phyloP scores from a whole-genome alignment of 208 protist genomes.

The Trypanosomatidae sp. region DNA sequence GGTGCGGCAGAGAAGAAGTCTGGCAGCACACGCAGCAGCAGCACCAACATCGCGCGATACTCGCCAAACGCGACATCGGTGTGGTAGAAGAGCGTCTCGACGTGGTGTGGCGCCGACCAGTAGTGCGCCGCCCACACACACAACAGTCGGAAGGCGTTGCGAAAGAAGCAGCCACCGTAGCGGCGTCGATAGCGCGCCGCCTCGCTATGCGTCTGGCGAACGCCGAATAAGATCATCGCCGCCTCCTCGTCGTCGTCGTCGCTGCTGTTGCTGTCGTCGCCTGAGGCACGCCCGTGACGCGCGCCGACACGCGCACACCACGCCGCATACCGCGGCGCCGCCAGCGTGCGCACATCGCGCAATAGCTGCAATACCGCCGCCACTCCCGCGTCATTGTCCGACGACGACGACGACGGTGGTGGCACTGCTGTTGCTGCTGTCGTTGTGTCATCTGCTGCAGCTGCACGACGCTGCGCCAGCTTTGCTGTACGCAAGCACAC shows the following conservation, averaged over 20 bases:
- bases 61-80: conserved; percentile 69
- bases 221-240: conserved; percentile 17
- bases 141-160: conserved; percentile 72
- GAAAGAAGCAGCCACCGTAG: conserved; percentile 65
- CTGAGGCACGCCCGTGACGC: conserved; percentile 7
- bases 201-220: conserved; percentile 32
- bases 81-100: conserved; percentile 73
- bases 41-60: conserved; percentile 45
- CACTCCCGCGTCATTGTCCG: conserved; percentile 3
- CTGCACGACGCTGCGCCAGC: background rate
- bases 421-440: no score
- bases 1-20: no score
- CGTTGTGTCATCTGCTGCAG: no score
- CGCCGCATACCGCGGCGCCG: background rate
- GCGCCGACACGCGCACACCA: conserved; percentile 2
- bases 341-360: no score
- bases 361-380: no score
- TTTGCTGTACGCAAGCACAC: conserved; percentile 38
- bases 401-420: no score
- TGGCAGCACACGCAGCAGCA: conserved; percentile 52
- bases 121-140: conserved; percentile 82
- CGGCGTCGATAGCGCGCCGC: conserved; percentile 28
- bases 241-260: conserved; percentile 1
- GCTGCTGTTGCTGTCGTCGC: conserved; percentile 3
- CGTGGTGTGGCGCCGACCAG: conserved; percentile 52